Evolutionary conservation across 805 yeast species (phyloP), one percentile per base, ranked within the genome.

Genomic region (Cyberlindnera xylosilytica): DNA sequence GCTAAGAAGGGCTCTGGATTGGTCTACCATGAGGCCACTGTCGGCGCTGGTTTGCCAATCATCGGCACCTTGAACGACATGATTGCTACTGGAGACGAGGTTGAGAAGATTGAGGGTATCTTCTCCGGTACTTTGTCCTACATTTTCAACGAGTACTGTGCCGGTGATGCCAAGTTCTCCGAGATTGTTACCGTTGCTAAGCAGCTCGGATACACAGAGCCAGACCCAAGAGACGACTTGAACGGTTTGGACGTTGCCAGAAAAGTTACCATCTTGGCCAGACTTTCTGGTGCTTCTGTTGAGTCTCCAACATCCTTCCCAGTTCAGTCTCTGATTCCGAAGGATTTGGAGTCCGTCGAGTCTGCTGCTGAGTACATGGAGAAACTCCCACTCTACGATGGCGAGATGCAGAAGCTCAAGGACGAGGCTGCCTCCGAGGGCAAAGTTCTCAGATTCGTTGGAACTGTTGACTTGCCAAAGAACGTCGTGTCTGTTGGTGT

Each of bases 191-290:
- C 76, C 50, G 80, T 81, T 36, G 99, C 99, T 40, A 91, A 91
- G 69, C 68, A 81, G 39, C 73, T 88, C 52, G 99, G 99, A 39
- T 93, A 88, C 76, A 91, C 97, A 32, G 99, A 93, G 69, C 99
- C 99, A 38, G 99, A 93, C 65, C 99, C 99, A 66, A 83, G 99
- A 69, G 99, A 93, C 65, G 99, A 93, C 63, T 78, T 93, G 66
- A 93, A 91, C 65, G 99, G 99, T 41, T 76, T 93, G 63, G 99
- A 93, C 62, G 97, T 93, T 47, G 99, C 99, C 34, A 84, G 99
- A 76, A 93, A 93, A 67, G 97, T 93, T 23, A 89, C 99, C 20
- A 93, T 93, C 52, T 77, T 93, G 50, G 96, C 97, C 36, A 85
- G 99, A 73, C 76, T 93, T 41, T 75, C 97, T 13, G 99, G 99